Evolutionary conservation across 2,329 filamentous ascomycete genomes (phyloP), one percentile per base, ranked within the genome.

Genomic region (Curvularia eragrostidis): DNA sequence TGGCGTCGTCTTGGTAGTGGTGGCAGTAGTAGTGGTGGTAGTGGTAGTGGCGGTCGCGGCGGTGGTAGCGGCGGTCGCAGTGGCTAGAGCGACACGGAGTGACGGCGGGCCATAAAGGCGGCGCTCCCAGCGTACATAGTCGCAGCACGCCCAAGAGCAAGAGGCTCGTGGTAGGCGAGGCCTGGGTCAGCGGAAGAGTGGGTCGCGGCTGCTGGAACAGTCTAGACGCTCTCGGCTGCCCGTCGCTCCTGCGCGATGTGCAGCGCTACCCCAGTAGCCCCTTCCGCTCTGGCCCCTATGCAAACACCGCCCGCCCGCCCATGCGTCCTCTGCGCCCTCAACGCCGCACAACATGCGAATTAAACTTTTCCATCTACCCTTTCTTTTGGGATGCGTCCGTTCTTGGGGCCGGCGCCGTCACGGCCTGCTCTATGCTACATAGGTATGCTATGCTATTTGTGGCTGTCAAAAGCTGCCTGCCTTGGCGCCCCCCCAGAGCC

Each of bases 181-280:
- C 13, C 21, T 24, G 21, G 48, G 56, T 58, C 48, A 56, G 61
- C 50, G 52, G 19, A 39, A 24, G 23, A 52, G 59, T 58, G 62
- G 58, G 58, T 54, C 62, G 56, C 63, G 59, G 61, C 52, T 64
- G 59, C 58, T 59, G 51, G 61, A 56, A 46, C 59, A 60, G 66
- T 67, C 66, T 64, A 58, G 66, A 65, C 59, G 54, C 56, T 44
- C 55, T 61, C 62, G 60, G 61, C 55, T 49, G 30, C 30, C 49
- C 18, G 48, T 48, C 54, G 49, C 58, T 49, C 61, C 38, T 61
- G 65, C 60, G 52, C 64, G 43, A 67, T 62, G 50, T 42, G 52
- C 56, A 59, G 61, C 66, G 53, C 61, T 66, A 65, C 46, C 59
- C 61, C 56, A 13, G 53, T 52, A 34, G 58, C 46, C 47, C 41